Evolutionary conservation across 108 stramenopile genomes (phyloP).

Genomic region (Pelagomonas calceolata): DNA sequence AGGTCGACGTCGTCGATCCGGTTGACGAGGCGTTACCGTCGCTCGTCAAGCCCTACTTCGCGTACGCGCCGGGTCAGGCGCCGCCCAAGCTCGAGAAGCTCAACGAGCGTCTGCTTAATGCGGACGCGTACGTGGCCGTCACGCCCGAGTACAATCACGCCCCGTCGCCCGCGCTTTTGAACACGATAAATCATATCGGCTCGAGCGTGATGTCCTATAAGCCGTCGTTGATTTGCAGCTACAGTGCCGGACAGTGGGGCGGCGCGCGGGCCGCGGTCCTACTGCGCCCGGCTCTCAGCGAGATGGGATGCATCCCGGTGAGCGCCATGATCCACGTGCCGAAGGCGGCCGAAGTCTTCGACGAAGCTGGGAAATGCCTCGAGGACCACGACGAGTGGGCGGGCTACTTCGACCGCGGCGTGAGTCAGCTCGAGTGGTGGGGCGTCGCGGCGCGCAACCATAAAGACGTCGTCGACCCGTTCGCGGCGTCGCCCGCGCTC

Average conservation of each 20-base stretch:
- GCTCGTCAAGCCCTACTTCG: slow-evolving; percentile 42
- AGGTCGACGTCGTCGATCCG: slow-evolving; percentile 10
- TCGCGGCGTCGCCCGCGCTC: slow-evolving; percentile 41
- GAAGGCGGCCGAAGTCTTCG: slow-evolving; percentile 45
- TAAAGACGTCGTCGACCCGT: slow-evolving; percentile 40
- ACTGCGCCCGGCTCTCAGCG: slow-evolving; percentile 48
- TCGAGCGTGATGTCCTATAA: slow-evolving; percentile 52
- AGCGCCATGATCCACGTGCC: slow-evolving; percentile 61
- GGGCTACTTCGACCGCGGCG: slow-evolving; percentile 42
- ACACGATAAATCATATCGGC: slow-evolving; percentile 65
- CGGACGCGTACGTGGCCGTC: slow-evolving; percentile 57
- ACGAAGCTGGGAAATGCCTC: slow-evolving; percentile 39
- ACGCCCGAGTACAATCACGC: slow-evolving; percentile 78
- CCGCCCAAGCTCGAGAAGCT: slow-evolving; percentile 34
- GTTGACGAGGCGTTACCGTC: background rate
- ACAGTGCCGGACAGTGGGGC: slow-evolving; percentile 69
- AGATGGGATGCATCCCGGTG: slow-evolving; percentile 65
- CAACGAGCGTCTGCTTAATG: slow-evolving; percentile 26
- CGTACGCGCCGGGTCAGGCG: slow-evolving; percentile 30
- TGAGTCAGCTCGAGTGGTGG: slow-evolving; percentile 70
- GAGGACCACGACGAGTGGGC: slow-evolving; percentile 30
- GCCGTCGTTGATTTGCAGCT: slow-evolving; percentile 56
- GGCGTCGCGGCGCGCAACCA: slow-evolving; percentile 46
- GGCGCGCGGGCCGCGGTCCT: slow-evolving; percentile 55
- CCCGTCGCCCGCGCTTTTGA: slow-evolving; percentile 54